Percentiles rank a stretch among this genome's conserved stretches.
These are phyloP conservation scores for Blastocystis sp. DNA, from an alignment of 352 stramenopile genomes.

Conservation along the genomic window DNA sequence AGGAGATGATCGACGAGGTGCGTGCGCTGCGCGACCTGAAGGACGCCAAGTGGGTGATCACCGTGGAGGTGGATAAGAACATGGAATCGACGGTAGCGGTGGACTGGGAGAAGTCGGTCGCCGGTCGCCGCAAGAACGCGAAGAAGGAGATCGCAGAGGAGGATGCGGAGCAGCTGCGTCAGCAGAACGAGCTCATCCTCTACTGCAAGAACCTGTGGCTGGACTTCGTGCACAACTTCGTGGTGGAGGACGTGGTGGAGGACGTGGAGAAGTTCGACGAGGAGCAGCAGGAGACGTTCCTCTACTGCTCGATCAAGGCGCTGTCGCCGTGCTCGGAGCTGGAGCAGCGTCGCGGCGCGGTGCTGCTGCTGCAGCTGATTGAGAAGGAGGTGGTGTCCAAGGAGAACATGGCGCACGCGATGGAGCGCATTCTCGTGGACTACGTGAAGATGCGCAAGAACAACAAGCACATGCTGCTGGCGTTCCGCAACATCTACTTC, in stretches of 20 bases:
- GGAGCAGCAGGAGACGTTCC: neutral
- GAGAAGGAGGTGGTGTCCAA: neutral
- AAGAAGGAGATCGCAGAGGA: constrained; percentile 6
- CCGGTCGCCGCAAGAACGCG: neutral
- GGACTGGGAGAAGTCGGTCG: constrained; percentile 14
- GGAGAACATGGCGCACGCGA: neutral
- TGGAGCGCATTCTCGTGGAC: neutral
- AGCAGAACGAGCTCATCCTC: neutral
- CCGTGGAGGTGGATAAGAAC: constrained; percentile 25
- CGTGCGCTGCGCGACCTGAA: constrained; percentile 26
- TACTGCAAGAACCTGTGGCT: constrained; percentile 38
- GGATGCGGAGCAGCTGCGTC: neutral
- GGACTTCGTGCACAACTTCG: constrained; percentile 31
- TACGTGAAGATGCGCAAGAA: constrained; percentile 17
- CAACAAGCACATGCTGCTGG: neutral
- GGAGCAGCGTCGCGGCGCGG: constrained; percentile 21
- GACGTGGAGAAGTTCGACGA: constrained; percentile 36
- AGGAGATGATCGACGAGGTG: neutral
- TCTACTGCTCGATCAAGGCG: constrained; percentile 2
- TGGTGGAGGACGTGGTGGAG: constrained; percentile 4
- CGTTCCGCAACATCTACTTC: constrained; percentile 24
- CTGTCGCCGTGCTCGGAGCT: neutral
- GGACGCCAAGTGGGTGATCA: constrained; percentile 41
- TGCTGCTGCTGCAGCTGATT: neutral
- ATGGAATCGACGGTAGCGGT: neutral